Evolutionary conservation across 192 early-diverging fungal genomes (phyloP).

Genomic region (Chytriomyces sp.): DNA sequence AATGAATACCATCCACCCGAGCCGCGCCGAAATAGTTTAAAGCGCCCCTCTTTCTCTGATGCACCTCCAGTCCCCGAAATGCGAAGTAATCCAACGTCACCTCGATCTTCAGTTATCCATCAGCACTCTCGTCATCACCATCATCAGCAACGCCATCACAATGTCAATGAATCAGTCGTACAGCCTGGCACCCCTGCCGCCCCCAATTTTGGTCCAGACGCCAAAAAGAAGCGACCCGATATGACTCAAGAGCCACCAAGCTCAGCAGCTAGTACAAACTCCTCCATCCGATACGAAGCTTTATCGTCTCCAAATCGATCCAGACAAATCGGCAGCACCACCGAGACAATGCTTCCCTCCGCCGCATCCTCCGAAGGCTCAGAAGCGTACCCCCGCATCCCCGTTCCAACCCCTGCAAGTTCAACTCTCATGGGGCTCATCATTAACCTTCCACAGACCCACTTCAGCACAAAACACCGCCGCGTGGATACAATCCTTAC

Average conservation of each 20-base stretch:
- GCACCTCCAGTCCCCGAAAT: neutral
- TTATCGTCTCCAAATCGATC: too few species aligned
- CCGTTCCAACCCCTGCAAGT: neutral
- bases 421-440: slow-evolving; percentile 18
- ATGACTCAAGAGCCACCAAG: neutral
- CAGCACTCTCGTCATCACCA: too few species aligned
- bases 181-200: neutral
- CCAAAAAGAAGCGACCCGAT: neutral
- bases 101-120: too few species aligned
- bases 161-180: neutral
- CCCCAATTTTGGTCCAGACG: slow-evolving; percentile 16
- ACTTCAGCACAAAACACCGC: neutral
- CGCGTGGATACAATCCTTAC: too few species aligned
- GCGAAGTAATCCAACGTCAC: too few species aligned
- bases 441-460: neutral
- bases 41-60: neutral
- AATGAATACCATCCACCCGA: neutral
- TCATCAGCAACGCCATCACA: neutral
- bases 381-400: neutral
- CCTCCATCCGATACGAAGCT: too few species aligned
- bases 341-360: too few species aligned
- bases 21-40: neutral
- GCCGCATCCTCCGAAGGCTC: too few species aligned
- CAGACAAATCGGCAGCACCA: too few species aligned
- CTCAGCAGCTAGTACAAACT: neutral